Conservation (phyloP, 2,329 filamentous ascomycete genomes). For the Lecanosticta acicola region DNA sequence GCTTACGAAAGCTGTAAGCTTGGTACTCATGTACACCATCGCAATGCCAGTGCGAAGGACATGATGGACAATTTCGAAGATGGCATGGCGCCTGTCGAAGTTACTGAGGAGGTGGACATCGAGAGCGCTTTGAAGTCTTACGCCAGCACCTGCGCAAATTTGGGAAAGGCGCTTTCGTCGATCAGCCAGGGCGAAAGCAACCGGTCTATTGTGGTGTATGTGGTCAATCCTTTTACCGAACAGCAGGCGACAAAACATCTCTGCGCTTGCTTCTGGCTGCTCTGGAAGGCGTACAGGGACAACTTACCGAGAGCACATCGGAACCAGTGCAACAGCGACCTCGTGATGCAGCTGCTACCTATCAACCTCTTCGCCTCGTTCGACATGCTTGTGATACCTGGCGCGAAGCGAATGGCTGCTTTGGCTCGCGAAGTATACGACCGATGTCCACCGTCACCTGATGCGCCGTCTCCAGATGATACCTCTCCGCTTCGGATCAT, state of each 20-base stretch:
- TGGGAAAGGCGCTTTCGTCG: conserved; percentile 26
- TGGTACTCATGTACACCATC: conserved; percentile 50
- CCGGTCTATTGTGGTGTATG: conserved; percentile 62
- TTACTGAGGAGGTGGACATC: conserved; percentile 16
- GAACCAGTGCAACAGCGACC: conserved; percentile 43
- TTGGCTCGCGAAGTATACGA: conserved; percentile 69
- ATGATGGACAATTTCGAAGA: conserved; percentile 22
- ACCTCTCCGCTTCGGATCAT: conserved; percentile 40
- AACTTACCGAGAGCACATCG: conserved; percentile 61
- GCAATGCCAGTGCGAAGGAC: conserved; percentile 34
- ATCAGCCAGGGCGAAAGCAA: conserved; percentile 36
- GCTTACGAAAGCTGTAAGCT: conserved; percentile 70
- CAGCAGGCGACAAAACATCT: conserved; percentile 50
- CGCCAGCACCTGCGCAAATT: conserved; percentile 18
- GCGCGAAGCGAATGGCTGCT: conserved; percentile 50
- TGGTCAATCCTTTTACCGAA: conserved; percentile 59
- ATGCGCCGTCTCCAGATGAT: conserved; percentile 26
- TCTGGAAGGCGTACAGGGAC: conserved; percentile 61
- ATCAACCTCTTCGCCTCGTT: conserved; percentile 61
- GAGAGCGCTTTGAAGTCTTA: conserved; percentile 21
- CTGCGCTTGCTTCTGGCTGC: conserved; percentile 66
- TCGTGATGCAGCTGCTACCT: conserved; percentile 74
- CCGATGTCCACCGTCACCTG: conserved; percentile 52
- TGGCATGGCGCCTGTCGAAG: conserved; percentile 37
- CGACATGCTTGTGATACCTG: conserved; percentile 57